Base-by-base conservation (phyloP, 225 moss, liverwort and hornwort species). In the Straminergon stramineum region DNA sequence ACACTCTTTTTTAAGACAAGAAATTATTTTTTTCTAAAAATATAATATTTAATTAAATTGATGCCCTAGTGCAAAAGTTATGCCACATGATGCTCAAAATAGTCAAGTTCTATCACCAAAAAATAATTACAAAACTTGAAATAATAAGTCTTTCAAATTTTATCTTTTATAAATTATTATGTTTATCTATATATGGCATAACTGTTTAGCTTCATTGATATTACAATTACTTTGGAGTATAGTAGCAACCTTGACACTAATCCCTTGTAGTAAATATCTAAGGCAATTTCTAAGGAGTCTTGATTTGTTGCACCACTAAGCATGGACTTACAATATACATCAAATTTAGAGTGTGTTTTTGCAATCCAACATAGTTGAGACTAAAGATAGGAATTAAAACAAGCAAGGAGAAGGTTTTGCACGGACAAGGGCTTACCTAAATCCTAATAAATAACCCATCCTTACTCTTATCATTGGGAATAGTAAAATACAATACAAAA, bases 311-410 rank as follows among this genome's bases (percentile, higher is more conserved):
- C 45, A 43, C 45, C 1, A 45, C 3, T 73, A 16, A 41, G 3
- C 3, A 27, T 71, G 15, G 5, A 45, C 10, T 27, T 73, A 2
- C 0, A 0, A 15, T 27, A 5, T 9, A 43, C 16, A 43, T 43
- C 1, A 8, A 15, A 73, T 73, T 71, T 43, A 9, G 10, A 43
- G 0, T 3, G 27, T 27, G 4, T 27, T 73, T 27, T 26, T 73
- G 27, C 16, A 16, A 9, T 43, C 9, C 0, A 17, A 0, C 2
- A 16, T 5, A 1, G 3, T 43, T 1, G 0, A 8, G 27, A 43
- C 43, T 24, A 15, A 41, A 71, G 26, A n/a, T n/a, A n/a, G n/a
- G n/a, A 68, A 0, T 11, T 0, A n/a, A 69, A 1, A 22, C 13
- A 71, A 15, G 2, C 15, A 24, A 14, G 1, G 26, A 71, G 2